phyloP scores from a whole-genome alignment of 192 early-diverging fungal species.

The Globomyces pollinis-pini region DNA sequence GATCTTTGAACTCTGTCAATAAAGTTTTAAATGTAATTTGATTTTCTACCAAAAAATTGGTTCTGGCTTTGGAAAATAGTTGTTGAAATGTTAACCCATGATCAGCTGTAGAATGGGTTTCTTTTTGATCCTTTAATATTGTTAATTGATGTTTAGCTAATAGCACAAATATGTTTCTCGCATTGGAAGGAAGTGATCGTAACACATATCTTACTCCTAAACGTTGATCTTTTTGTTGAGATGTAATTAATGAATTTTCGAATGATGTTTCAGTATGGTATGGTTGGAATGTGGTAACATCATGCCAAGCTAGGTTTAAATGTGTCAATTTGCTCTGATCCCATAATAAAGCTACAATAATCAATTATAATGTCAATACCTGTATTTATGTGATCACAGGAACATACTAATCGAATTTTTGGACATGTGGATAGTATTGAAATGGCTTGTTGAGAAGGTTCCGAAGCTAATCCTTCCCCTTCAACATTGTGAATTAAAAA shows the following conservation, averaged over 20 bases:
- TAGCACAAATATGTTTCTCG: slow-evolving; percentile 76
- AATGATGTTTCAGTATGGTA: slow-evolving; percentile 79
- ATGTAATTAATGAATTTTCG: slow-evolving; percentile 60
- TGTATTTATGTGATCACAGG: slow-evolving; percentile 87
- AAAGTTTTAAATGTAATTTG: slow-evolving; percentile 83
- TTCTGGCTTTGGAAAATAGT: slow-evolving; percentile 66
- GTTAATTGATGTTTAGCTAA: slow-evolving; percentile 75
- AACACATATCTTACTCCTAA: slow-evolving; percentile 52
- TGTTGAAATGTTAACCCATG: slow-evolving; percentile 57
- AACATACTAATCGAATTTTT: slow-evolving; percentile 70
- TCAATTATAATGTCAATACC: too few species aligned
- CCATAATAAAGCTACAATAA: slow-evolving; percentile 84
- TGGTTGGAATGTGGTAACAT: slow-evolving; percentile 75
- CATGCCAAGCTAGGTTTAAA: slow-evolving; percentile 88
- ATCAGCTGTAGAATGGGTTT: slow-evolving; percentile 4
- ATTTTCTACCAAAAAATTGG: slow-evolving; percentile 75
- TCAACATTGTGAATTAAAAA: slow-evolving; percentile 88
- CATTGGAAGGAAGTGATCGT: slow-evolving; percentile 73
- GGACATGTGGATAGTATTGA: slow-evolving; percentile 57
- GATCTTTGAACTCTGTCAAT: slow-evolving; percentile 88
- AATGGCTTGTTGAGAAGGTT: slow-evolving; percentile 59
- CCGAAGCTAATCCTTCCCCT: slow-evolving; percentile 62
- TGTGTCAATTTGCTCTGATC: slow-evolving; percentile 59
- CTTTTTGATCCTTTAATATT: slow-evolving; percentile 11
- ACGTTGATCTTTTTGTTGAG: slow-evolving; percentile 44